These are phyloP conservation scores for Trichosporon sp. DNA, from an alignment of 1,284 basidiomycete species.

Conservation along the genomic window DNA sequence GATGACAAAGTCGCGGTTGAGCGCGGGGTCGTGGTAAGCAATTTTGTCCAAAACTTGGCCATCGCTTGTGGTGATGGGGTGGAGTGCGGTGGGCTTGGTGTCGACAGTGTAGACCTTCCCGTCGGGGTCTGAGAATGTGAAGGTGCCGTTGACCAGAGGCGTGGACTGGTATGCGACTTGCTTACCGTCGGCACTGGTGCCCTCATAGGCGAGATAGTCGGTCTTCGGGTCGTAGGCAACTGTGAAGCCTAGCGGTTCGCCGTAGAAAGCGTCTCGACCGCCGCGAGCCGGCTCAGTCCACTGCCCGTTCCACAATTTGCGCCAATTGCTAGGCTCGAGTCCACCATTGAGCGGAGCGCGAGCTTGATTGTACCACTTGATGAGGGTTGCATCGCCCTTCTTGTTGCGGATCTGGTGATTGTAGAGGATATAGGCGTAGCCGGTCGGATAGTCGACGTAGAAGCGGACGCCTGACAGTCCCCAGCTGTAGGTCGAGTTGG, in stretches of 20 bases:
- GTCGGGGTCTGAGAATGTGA: not conserved
- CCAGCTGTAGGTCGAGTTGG: not conserved
- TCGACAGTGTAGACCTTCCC: no score
- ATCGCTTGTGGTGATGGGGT: not conserved
- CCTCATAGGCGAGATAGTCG: not conserved
- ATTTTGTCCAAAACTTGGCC: not conserved
- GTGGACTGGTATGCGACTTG: not conserved
- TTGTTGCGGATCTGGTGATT: slow-evolving; percentile 4
- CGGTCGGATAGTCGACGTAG: not conserved
- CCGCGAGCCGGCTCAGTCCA: not conserved
- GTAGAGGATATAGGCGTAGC: not conserved
- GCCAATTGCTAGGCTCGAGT: not conserved
- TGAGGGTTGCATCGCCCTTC: not conserved
- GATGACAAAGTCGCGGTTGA: not conserved
- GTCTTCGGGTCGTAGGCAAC: not conserved
- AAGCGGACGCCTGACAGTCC: slow-evolving; percentile 2
- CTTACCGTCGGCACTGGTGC: not conserved
- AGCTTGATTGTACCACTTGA: not conserved
- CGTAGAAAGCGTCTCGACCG: not conserved
- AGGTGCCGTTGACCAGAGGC: not conserved
- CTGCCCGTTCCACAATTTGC: not conserved
- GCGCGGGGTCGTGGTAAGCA: not conserved
- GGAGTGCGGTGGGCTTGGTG: not conserved
- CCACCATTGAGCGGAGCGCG: not conserved
- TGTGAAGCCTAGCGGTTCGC: not conserved